These are phyloP conservation scores for Talaromyces sp. DNA, from an alignment of 2,329 filamentous ascomycete species.

Conservation along the genomic window DNA sequence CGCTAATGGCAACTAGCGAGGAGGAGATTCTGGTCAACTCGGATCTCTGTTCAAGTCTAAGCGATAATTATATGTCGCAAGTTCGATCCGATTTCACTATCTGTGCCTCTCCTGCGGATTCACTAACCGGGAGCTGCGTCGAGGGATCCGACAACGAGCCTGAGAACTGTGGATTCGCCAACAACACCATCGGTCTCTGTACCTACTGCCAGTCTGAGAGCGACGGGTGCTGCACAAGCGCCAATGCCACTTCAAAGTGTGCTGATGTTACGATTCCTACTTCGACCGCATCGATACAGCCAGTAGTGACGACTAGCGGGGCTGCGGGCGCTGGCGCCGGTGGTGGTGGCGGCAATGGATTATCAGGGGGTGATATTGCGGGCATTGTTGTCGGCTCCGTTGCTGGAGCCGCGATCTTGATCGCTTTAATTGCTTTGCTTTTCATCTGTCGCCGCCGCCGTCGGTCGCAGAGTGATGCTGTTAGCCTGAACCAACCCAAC, in stretches of 20 bases:
- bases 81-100: slow-evolving; percentile 92
- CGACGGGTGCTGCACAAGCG: slow-evolving; percentile 89
- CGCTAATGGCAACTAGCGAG: slow-evolving; percentile 71
- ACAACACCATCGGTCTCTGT: slow-evolving; percentile 75
- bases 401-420: slow-evolving; percentile 69
- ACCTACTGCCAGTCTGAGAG: slow-evolving; percentile 84
- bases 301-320: slow-evolving; percentile 64
- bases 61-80: slow-evolving; percentile 67
- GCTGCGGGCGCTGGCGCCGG: slow-evolving; percentile 43
- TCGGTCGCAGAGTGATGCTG: slow-evolving; percentile 66
- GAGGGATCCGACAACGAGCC: slow-evolving; percentile 77
- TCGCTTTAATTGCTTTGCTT: slow-evolving; percentile 60
- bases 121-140: slow-evolving; percentile 76
- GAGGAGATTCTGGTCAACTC: slow-evolving; percentile 77
- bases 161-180: slow-evolving; percentile 80
- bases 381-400: slow-evolving; percentile 85
- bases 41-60: slow-evolving; percentile 69
- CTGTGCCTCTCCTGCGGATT: slow-evolving; percentile 79
- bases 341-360: slow-evolving; percentile 39
- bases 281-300: slow-evolving; percentile 60
- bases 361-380: slow-evolving; percentile 87
- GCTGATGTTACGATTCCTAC: slow-evolving; percentile 75
- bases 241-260: slow-evolving; percentile 74
- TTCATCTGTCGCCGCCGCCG: slow-evolving; percentile 63
- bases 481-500: slow-evolving; percentile 83